Base-by-base conservation (phyloP, 495 filamentous ascomycete species). In the Friedmanniomyces endolithicus region DNA sequence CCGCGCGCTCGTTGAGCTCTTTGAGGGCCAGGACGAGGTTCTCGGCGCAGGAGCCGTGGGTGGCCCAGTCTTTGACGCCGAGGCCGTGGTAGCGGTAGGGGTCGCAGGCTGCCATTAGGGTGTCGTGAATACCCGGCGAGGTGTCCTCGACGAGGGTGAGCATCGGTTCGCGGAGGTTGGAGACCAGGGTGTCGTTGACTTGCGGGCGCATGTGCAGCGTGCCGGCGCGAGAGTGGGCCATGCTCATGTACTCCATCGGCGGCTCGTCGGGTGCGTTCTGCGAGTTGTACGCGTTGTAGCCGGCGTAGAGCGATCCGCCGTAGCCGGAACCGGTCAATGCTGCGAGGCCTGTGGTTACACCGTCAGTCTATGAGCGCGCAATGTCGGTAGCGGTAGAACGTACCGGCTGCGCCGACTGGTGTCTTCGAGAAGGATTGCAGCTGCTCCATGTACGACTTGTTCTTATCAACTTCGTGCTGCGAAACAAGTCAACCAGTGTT, bases 1-100 rank as follows among this genome's bases (percentile, higher is more conserved):
- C 69, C 12, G 61, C 59, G 39, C 63, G 66, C 51, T 70, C 64
- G 51, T 71, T 70, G 23, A 70, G 53, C 52, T 71, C 69, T 40
- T 68, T 66, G 16, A 71, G 63, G n/a, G 69, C 69, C 11, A 69
- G 57, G 16, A 70, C 68, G 1, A 71, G 63, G 45, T 71, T 71
- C 60, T 70, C 69, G 0, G 68, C 68, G 50, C 69, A 71, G 29
- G 56, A 62, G 16, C 68, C 69, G 37, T 70, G 68, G 24, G 65
- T 27, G 34, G 54, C 61, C 63, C 63, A 66, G n/a, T 66, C 60
- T 24, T 68, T 61, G 25, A 70, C 65, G 17, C 67, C 68, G 1
- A 70, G 56, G 17, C 53, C 60, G 11, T 56, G 40, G 60, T 71
- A 71, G 12, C 62, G 40, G 12, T 48, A 56, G 20, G 68, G 65